A percentile compares a stretch with the other conserved stretches of the same genome.
These are phyloP conservation scores for Fusarium sulawesiense DNA, from an alignment of 2,329 filamentous ascomycete species.

Conservation along the genomic window DNA sequence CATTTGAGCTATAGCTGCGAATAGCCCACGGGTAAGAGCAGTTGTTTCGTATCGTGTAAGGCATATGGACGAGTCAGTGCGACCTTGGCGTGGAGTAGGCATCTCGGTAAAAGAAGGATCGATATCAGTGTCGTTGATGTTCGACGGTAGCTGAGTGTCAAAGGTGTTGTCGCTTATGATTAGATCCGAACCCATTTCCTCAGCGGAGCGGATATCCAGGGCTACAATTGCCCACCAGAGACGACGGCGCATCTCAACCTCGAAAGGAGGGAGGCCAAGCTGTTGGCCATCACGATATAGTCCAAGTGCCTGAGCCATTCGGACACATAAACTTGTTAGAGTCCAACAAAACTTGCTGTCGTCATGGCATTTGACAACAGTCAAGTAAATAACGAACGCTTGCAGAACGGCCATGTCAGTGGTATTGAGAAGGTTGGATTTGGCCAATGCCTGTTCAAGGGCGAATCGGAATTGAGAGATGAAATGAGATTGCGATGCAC, in stretches of 20 bases:
- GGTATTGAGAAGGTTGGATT: conserved; percentile 38
- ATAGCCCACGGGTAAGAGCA: conserved; percentile 30
- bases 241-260: conserved; percentile 42
- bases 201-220: conserved; percentile 35
- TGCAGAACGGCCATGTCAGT: conserved; percentile 35
- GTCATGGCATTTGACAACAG: conserved; percentile 37
- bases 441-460: conserved; percentile 37
- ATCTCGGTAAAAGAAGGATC: conserved; percentile 31
- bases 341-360: conserved; percentile 38
- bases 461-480: conserved; percentile 38
- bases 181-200: conserved; percentile 37
- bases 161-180: conserved; percentile 32
- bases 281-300: conserved; percentile 37
- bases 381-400: conserved; percentile 35
- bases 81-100: conserved; percentile 31
- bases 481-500: conserved; percentile 28
- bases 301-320: conserved; percentile 36
- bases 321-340: conserved; percentile 32
- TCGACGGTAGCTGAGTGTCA: conserved; percentile 36
- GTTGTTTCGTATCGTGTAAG: conserved; percentile 32
- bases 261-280: conserved; percentile 28
- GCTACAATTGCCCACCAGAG: conserved; percentile 38
- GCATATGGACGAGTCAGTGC: conserved; percentile 34
- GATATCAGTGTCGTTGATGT: conserved; percentile 38
- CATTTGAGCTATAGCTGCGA: conserved; percentile 31